A percentile compares a stretch with the other conserved stretches of the same genome.
Conservation (phyloP, 192 early-diverging fungal species). For the Glomus cerebriforme region DNA sequence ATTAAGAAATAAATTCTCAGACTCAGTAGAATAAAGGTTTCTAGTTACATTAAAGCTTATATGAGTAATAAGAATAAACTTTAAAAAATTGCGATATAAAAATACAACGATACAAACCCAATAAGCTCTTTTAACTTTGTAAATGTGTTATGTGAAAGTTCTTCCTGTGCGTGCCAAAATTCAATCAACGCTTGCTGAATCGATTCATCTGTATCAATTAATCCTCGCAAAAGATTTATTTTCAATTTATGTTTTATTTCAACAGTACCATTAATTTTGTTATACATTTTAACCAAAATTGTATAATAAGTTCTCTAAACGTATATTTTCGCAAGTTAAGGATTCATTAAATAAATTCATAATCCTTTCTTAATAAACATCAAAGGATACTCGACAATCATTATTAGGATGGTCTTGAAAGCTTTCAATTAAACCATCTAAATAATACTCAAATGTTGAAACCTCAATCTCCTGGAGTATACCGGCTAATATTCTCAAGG, state of each 20-base stretch:
- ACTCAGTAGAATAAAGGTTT: slow-evolving; percentile 61
- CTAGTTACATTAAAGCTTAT: slow-evolving; percentile 25
- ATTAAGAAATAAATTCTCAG: slow-evolving; percentile 63
- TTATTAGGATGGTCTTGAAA: slow-evolving; percentile 55
- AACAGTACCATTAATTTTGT: background rate
- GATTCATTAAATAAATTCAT: background rate
- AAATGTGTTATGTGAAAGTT: slow-evolving; percentile 41
- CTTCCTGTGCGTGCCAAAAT: slow-evolving; percentile 46
- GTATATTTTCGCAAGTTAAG: background rate
- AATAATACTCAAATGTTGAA: slow-evolving; percentile 39
- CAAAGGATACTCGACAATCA: slow-evolving; percentile 52
- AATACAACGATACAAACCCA: slow-evolving; percentile 34
- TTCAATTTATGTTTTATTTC: slow-evolving; percentile 34
- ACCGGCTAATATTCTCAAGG: slow-evolving; percentile 8
- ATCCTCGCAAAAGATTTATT: slow-evolving; percentile 47
- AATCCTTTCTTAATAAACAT: background rate
- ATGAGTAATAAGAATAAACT: background rate
- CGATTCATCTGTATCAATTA: slow-evolving; percentile 42
- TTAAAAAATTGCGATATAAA: background rate
- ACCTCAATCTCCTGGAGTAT: background rate
- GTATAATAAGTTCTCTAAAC: slow-evolving; percentile 51
- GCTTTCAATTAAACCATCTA: slow-evolving; percentile 46
- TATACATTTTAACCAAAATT: slow-evolving; percentile 45
- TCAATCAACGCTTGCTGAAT: slow-evolving; percentile 41
- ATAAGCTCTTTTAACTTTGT: slow-evolving; percentile 40